phyloP scores from a whole-genome alignment of 306 rosid species.

The Psophocarpus tetragonolobus region DNA sequence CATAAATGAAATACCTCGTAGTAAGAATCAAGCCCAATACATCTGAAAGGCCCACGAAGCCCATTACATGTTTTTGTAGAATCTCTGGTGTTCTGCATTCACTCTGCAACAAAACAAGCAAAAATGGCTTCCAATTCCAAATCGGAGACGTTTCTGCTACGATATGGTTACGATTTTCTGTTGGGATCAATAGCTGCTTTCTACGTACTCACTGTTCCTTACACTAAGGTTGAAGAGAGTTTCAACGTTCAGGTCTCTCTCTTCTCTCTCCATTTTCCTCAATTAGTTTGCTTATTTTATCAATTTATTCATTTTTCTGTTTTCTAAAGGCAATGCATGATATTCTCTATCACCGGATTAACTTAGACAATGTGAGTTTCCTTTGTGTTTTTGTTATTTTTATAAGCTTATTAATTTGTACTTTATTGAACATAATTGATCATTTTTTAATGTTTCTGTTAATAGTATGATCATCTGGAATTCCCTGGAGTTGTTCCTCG shows the following conservation, averaged over 20 bases:
- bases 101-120: slow-evolving; percentile 7
- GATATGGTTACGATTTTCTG: slow-evolving; percentile 70
- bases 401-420: slow-evolving; percentile 13
- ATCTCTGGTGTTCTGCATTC: neutral
- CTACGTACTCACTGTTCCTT: slow-evolving; percentile 68
- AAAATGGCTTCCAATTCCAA: slow-evolving; percentile 62
- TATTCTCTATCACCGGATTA: slow-evolving; percentile 67
- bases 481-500: slow-evolving; percentile 96
- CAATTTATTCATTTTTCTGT: neutral
- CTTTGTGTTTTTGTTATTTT: neutral
- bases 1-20: no score
- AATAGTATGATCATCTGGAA: slow-evolving; percentile 90
- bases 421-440: slow-evolving; percentile 9
- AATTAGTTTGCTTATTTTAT: neutral
- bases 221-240: slow-evolving; percentile 96
- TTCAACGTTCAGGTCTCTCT: slow-evolving; percentile 78
- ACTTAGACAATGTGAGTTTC: slow-evolving; percentile 61
- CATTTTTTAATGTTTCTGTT: slow-evolving; percentile 15
- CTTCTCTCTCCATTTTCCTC: slow-evolving; percentile 17
- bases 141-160: slow-evolving; percentile 40
- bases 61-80: neutral
- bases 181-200: slow-evolving; percentile 65
- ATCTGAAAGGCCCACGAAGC: neutral
- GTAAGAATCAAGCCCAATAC: neutral
- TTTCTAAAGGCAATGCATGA: slow-evolving; percentile 78